These are phyloP conservation scores for Metschnikowia bowlesiae DNA, from an alignment of 805 yeast genomes.

Conservation along the genomic window DNA sequence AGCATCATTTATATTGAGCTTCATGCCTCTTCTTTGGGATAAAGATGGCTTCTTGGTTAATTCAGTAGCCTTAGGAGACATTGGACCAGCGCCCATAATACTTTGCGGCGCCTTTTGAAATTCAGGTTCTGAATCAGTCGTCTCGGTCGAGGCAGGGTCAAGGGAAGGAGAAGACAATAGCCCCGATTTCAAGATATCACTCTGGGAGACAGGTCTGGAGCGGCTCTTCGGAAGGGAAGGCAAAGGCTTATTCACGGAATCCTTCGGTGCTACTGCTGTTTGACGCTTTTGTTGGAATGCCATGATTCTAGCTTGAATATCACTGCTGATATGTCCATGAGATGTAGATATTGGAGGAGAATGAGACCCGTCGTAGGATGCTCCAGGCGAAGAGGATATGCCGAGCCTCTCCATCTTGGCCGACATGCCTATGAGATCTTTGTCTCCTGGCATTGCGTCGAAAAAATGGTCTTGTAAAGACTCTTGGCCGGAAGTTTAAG, in stretches of 20 bases:
- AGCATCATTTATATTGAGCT: constrained; percentile 37
- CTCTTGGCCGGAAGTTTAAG: not conserved
- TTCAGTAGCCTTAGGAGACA: constrained; percentile 7
- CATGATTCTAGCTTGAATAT: constrained; percentile 78
- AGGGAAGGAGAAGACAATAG: constrained; percentile 12
- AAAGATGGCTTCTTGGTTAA: constrained; percentile 39
- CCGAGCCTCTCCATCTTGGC: constrained; percentile 14
- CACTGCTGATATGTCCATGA: constrained; percentile 48
- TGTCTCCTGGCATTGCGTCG: constrained; percentile 10
- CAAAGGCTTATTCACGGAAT: constrained; percentile 10
- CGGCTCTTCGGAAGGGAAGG: constrained; percentile 16
- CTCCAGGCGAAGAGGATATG: constrained; percentile 10
- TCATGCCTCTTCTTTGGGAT: constrained; percentile 54
- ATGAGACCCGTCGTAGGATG: constrained; percentile 15
- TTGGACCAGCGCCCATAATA: not conserved
- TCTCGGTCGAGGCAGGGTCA: not conserved
- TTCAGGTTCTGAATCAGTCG: not conserved
- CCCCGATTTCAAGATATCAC: constrained; percentile 4
- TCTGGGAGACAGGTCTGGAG: constrained; percentile 11
- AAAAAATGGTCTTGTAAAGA: not conserved
- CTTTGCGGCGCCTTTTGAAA: constrained; percentile 1
- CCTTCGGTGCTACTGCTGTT: constrained; percentile 11
- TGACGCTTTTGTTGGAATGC: constrained; percentile 81
- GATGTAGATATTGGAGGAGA: constrained; percentile 18
- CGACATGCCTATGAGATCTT: constrained; percentile 12